Base-by-base conservation (phyloP, 768 basidiomycete species). In the Termitomyces sp. region DNA sequence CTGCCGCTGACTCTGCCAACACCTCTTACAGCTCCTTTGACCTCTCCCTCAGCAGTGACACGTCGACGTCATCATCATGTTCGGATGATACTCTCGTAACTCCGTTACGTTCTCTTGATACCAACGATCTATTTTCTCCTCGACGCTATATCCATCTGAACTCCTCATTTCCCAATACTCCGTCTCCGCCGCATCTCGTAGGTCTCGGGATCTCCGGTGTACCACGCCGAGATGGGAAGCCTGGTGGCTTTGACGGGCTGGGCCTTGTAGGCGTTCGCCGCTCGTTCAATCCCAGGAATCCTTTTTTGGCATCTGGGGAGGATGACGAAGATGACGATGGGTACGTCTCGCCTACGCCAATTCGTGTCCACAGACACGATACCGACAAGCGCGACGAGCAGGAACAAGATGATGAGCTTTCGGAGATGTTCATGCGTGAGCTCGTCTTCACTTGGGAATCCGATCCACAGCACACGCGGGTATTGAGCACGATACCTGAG, bases 151-250 rank as follows among this genome's bases (percentile, higher is more conserved):
- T 7, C 9, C 35, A n/a, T 6, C n/a, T 32, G 4, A 22, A 20
- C 35, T 13, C 49, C n/a, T 22, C 28, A 7, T 33, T 48, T 32
- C 36, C 35, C 32, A 2, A 35, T 5, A 59, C 52, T 22, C 62
- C 57, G 9, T 53, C 53, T n/a, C 56, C 56, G 9, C 42, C 36
- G 11, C 42, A 55, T 6, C 58, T 57, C 28, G 28, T 63, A 3
- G 66, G 66, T 20, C 66, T 66, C n/a, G 66, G 66, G 0, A 62
- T 66, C 16, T 67, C 63, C 1, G 66, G 66, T 8, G 28, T 67
- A 33, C 42, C 46, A 4, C 63, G 63, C 39, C 64, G 63, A 28
- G 61, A 67, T 45, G 59, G 60, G 12, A 55, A 59, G 28, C 22
- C 46, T 12, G 61, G 61, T 11, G 16, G 22, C 9, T 64, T 64